Evolutionary conservation across 2,329 filamentous ascomycete genomes (phyloP).

Genomic region (Neoarthrinium moseri): DNA sequence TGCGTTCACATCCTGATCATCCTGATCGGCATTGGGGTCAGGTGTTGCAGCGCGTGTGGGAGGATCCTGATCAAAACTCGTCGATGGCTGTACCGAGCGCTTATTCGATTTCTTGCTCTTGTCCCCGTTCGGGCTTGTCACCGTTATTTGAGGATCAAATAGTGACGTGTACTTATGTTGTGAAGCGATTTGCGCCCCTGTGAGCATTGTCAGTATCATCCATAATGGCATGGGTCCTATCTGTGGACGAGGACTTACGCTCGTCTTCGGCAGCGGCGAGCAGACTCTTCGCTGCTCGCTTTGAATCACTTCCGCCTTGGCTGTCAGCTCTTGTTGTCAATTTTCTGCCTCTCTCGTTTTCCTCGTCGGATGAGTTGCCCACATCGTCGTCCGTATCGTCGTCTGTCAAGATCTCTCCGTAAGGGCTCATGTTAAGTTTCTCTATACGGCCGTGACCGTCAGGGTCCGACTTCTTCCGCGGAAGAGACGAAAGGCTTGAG

Average conservation of each 20-base stretch:
- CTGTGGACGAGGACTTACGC: slow-evolving; percentile 50
- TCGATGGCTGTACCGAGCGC: slow-evolving; percentile 68
- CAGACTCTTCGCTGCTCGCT: slow-evolving; percentile 49
- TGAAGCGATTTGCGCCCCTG: slow-evolving; percentile 53
- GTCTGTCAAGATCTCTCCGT: slow-evolving; percentile 63
- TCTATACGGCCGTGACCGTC: slow-evolving; percentile 55
- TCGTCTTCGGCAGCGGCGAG: slow-evolving; percentile 77
- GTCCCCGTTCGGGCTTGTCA: slow-evolving; percentile 63
- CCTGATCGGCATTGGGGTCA: slow-evolving; percentile 75
- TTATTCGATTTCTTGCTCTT: slow-evolving; percentile 49
- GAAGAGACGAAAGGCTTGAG: slow-evolving; percentile 61
- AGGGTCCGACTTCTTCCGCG: slow-evolving; percentile 50
- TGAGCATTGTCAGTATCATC: slow-evolving; percentile 20
- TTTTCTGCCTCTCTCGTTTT: slow-evolving; percentile 61
- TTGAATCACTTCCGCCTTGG: slow-evolving; percentile 31
- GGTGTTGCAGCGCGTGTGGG: slow-evolving; percentile 53
- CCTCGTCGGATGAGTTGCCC: slow-evolving; percentile 61
- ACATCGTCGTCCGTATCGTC: slow-evolving; percentile 66
- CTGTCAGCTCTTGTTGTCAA: slow-evolving; percentile 47
- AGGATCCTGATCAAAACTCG: slow-evolving; percentile 74
- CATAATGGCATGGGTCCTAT: neutral
- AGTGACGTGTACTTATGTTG: slow-evolving; percentile 63
- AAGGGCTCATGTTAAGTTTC: slow-evolving; percentile 66
- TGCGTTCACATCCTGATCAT: slow-evolving; percentile 73
- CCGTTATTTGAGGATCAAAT: slow-evolving; percentile 65